phyloP scores from a whole-genome alignment of 139 green algal genomes.

The Microglena sp. region DNA sequence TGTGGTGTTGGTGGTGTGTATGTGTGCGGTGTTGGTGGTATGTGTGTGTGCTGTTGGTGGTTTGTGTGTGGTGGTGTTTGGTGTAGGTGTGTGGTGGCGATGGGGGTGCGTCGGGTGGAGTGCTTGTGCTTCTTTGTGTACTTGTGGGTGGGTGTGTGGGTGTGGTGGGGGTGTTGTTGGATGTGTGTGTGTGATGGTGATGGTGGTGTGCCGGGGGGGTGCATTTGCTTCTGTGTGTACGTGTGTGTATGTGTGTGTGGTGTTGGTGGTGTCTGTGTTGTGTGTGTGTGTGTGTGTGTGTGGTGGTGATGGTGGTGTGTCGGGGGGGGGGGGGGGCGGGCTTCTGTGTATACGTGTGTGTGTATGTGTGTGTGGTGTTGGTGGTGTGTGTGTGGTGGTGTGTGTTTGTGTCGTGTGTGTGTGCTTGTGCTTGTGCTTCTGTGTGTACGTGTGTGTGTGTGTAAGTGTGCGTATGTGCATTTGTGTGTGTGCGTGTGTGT shows the following conservation, averaged over 20 bases:
- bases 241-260: slow-evolving; percentile 1
- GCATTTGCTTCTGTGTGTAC: slow-evolving; percentile 4
- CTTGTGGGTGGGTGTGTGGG: neutral
- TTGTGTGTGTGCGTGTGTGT: slow-evolving; percentile 11
- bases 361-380: slow-evolving; percentile 6
- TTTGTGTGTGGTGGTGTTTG: too few relatives aligned
- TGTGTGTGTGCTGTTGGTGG: too few relatives aligned
- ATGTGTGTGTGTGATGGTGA: neutral
- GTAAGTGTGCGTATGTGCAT: neutral
- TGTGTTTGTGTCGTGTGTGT: slow-evolving; percentile 4
- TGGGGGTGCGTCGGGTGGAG: too few relatives aligned
- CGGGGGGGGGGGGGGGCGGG: neutral
- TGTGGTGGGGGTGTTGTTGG: too few relatives aligned
- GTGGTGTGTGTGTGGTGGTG: slow-evolving; percentile 6
- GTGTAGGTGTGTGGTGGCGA: neutral
- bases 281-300: slow-evolving; percentile 10
- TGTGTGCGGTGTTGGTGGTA: too few relatives aligned
- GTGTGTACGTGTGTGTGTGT: slow-evolving; percentile 7
- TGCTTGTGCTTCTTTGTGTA: too few relatives aligned
- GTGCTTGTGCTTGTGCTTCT: slow-evolving; percentile 2
- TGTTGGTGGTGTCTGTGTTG: neutral
- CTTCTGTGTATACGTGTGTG: neutral
- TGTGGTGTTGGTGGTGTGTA: too few relatives aligned
- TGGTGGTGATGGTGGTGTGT: slow-evolving; percentile 5
- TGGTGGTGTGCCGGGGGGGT: slow-evolving; percentile 5